Evolutionary conservation across 1,284 basidiomycete species (phyloP), one percentile per base, ranked within the genome.

Genomic region (Mrakiaceae sp.): DNA sequence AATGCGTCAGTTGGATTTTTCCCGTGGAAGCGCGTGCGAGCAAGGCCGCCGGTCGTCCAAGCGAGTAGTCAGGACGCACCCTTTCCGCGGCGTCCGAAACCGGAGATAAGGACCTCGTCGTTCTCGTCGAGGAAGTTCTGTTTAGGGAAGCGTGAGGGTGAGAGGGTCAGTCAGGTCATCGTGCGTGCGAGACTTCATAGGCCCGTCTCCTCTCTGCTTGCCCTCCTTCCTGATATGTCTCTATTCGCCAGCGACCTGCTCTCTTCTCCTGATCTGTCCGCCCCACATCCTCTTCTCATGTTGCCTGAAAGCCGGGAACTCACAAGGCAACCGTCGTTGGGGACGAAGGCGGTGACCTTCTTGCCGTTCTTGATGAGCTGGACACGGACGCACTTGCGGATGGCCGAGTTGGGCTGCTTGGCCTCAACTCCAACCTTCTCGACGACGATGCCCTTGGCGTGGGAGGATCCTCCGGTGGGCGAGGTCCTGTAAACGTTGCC

Each of bases 361-460:
- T 98, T 98, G 74, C 96, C 96, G 83, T 99, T 99, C 86, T 99
- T 98, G 81, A 99, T 98, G 74, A 99, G 84, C 78, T 99, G 96
- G 69, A 98, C 96, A 82, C 96, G 91, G 72, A 99, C 96, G 83
- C 96, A 98, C 81, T 99, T 99, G 80, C 96, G 92, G 79, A 98
- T 98, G 78, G 96, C 96, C 77, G 96, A 98, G 86, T 99, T 99
- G 81, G 96, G 96, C 78, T 83, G 81, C 78, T 83, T 83, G 76
- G 82, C 81, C 78, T 83, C 82, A 63, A 83, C 81, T 78, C 82
- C 82, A 77, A 81, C 78, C 84, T 99, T 99, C 83, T 99, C 96
- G 70, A 99, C 87, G 70, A 99, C 96, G 77, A 99, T 99, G 73
- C 96, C 96, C 84, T 98, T 99, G 73, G 96, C 96, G 80, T 99